A percentile compares a stretch with the other conserved stretches of the same genome.
Evolutionary conservation across 495 filamentous ascomycete species (phyloP).

Genomic region (Evansstolkia leycettana): DNA sequence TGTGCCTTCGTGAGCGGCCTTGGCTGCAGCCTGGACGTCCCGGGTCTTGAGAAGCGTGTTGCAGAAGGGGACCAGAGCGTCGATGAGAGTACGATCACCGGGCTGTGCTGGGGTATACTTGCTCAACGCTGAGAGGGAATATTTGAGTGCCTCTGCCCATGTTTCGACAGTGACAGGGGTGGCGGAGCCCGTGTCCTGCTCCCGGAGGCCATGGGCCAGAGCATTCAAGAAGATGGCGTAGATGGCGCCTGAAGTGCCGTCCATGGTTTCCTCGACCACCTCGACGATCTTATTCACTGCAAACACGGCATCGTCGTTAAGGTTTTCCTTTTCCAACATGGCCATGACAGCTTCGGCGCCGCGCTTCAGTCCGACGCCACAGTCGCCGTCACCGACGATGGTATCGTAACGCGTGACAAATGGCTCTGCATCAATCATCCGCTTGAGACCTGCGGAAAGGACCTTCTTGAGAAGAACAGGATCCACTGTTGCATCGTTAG

Average conservation of each 20-base stretch:
- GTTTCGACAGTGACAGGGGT: slow-evolving; percentile 38
- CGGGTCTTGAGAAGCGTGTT: slow-evolving; percentile 49
- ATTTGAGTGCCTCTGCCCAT: slow-evolving; percentile 64
- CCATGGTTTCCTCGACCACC: slow-evolving; percentile 83
- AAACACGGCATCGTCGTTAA: slow-evolving; percentile 55
- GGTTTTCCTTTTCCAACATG: slow-evolving; percentile 42
- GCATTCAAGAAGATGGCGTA: slow-evolving; percentile 96
- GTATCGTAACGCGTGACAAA: slow-evolving; percentile 84
- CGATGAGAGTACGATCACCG: slow-evolving; percentile 83
- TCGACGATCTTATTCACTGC: slow-evolving; percentile 66
- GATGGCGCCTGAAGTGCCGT: slow-evolving; percentile 88
- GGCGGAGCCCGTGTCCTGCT: slow-evolving; percentile 35
- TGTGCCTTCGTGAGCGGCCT: slow-evolving; percentile 62
- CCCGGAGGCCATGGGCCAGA: slow-evolving; percentile 61
- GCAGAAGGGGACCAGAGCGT: slow-evolving; percentile 82
- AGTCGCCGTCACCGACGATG: slow-evolving; percentile 91
- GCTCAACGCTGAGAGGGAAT: slow-evolving; percentile 56
- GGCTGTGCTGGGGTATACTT: slow-evolving; percentile 83
- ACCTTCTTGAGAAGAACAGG: slow-evolving; percentile 40
- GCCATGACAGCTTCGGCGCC: slow-evolving; percentile 78
- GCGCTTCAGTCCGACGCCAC: slow-evolving; percentile 77
- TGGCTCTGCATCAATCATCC: slow-evolving; percentile 65
- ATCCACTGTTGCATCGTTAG: slow-evolving; percentile 43
- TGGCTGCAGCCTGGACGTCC: slow-evolving; percentile 56
- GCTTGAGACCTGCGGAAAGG: slow-evolving; percentile 54